Conservation (phyloP, 805 yeast species). For the Jamesozyma spencerorum region DNA sequence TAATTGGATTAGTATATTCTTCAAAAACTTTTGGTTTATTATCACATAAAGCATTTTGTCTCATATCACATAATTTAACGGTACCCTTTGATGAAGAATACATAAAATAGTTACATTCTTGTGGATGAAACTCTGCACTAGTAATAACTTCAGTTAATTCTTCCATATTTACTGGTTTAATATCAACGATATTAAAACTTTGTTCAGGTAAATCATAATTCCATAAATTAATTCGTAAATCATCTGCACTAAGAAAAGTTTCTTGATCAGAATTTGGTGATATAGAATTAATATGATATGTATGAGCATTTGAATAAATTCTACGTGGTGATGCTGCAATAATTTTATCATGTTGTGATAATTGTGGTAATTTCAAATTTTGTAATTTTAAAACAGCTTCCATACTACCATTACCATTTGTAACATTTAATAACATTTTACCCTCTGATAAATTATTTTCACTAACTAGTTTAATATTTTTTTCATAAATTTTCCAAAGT, state of each 20-base stretch:
- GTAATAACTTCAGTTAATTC: conserved; percentile 97
- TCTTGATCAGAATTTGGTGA: conserved; percentile 93
- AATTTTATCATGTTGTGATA: conserved; percentile 89
- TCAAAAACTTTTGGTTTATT: conserved; percentile 78
- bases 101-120: conserved; percentile 85
- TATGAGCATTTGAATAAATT: conserved; percentile 91
- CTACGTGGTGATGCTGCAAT: conserved; percentile 91
- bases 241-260: conserved; percentile 88
- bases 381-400: conserved; percentile 30
- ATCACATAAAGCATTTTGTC: conserved; percentile 91
- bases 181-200: conserved; percentile 93
- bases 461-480: conserved; percentile 81
- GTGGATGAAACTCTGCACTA: conserved; percentile 92
- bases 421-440: conserved; percentile 8
- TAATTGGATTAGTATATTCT: conserved; percentile 85
- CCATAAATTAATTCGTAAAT: conserved; percentile 92
- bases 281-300: conserved; percentile 94
- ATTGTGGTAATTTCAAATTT: conserved; percentile 68
- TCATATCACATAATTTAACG: conserved; percentile 91
- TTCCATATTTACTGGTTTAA: conserved; percentile 97
- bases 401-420: conserved; percentile 15
- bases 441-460: conserved; percentile 72
- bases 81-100: conserved; percentile 94
- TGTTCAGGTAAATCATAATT: conserved; percentile 89
- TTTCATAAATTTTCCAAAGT: conserved; percentile 92